These are phyloP conservation scores for Blastocrithidia nonstop DNA, from an alignment of 208 protist genomes.

Conservation along the genomic window DNA sequence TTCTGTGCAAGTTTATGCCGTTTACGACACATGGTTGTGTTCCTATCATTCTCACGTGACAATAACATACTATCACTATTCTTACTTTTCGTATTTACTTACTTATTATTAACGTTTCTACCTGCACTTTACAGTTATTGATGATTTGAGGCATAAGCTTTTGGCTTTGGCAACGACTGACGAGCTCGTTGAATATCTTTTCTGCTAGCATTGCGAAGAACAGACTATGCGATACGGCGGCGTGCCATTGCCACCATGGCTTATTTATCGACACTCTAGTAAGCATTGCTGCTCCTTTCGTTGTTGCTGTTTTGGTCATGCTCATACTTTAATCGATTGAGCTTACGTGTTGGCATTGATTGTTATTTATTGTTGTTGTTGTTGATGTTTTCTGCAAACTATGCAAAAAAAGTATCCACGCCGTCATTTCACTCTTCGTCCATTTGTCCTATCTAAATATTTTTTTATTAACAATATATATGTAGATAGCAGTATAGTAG, in stretches of 20 bases:
- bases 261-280: slow-evolving; percentile 10
- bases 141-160: too few relatives aligned
- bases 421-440: slow-evolving; percentile 52
- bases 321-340: slow-evolving; percentile 3
- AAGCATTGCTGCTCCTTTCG: slow-evolving; percentile 1
- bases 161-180: too few relatives aligned
- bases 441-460: not conserved
- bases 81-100: too few relatives aligned
- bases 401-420: slow-evolving; percentile 41
- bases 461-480: slow-evolving; percentile 1
- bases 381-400: slow-evolving; percentile 16
- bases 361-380: slow-evolving; percentile 26
- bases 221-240: slow-evolving; percentile 35
- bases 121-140: too few relatives aligned
- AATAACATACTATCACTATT: too few relatives aligned
- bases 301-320: slow-evolving; percentile 1
- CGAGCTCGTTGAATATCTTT: slow-evolving; percentile 32
- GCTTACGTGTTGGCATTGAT: slow-evolving; percentile 19
- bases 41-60: too few relatives aligned
- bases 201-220: slow-evolving; percentile 36
- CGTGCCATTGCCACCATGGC: slow-evolving; percentile 27
- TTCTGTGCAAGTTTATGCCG: too few relatives aligned
- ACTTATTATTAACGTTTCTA: too few relatives aligned
- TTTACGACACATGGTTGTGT: too few relatives aligned
- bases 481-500: slow-evolving; percentile 4